These are phyloP conservation scores for Pharus latifolius DNA, from an alignment of 176 grass and related monocot genomes.

Conservation along the genomic window DNA sequence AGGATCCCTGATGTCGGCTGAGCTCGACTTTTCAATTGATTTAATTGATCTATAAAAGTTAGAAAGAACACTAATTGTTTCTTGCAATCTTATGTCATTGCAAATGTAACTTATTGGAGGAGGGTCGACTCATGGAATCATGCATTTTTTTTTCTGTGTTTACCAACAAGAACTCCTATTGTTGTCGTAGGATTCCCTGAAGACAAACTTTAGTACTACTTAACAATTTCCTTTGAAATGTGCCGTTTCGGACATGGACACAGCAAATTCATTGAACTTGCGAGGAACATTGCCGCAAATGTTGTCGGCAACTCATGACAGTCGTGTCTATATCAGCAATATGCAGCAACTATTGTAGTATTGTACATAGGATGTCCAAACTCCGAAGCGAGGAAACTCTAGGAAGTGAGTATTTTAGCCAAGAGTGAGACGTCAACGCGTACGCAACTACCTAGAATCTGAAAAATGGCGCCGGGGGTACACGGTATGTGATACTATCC, in stretches of 20 bases:
- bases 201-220: too few relatives aligned
- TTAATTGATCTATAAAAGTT: neutral
- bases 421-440: too few relatives aligned
- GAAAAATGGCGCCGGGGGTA: too few relatives aligned
- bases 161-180: neutral
- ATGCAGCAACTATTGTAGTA: neutral
- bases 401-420: too few relatives aligned
- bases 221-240: neutral
- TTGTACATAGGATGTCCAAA: neutral
- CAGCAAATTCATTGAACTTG: neutral
- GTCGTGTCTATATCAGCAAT: neutral
- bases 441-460: too few relatives aligned
- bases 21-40: too few relatives aligned
- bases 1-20: neutral
- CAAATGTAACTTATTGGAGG: neutral
- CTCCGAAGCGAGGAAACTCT: too few relatives aligned
- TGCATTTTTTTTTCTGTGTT: neutral
- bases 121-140: neutral
- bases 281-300: neutral
- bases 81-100: neutral
- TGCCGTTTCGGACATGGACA: slow-evolving; percentile 3
- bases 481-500: too few relatives aligned
- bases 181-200: too few relatives aligned
- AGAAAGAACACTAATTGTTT: neutral
- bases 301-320: neutral